Percentiles rank a stretch among this genome's conserved stretches.
Conservation (phyloP, 805 yeast species). For the Scheffersomyces ergatensis region DNA sequence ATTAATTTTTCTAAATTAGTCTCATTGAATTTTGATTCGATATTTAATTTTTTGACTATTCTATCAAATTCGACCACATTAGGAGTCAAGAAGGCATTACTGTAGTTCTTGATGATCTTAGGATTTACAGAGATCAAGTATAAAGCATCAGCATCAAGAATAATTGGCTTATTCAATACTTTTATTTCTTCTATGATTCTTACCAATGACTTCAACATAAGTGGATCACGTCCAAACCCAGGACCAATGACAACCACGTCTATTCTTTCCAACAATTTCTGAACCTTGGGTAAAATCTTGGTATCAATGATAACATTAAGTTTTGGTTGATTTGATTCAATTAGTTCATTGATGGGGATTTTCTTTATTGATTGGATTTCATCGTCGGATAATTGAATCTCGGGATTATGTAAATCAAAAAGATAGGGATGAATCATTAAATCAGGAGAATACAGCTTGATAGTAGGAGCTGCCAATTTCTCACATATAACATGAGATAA, state of each 20-base stretch:
- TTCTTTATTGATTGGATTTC: conserved; percentile 13
- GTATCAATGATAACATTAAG: conserved; percentile 34
- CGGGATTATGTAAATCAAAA: conserved; percentile 43
- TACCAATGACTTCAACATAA: conserved; percentile 62
- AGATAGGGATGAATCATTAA: conserved; percentile 95
- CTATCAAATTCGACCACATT: conserved; percentile 83
- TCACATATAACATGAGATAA: conserved; percentile 90
- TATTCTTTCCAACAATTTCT: conserved; percentile 55
- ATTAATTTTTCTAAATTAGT: conserved; percentile 14
- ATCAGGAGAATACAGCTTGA: conserved; percentile 87
- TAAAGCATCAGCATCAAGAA: conserved; percentile 89
- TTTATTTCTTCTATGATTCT: conserved; percentile 56
- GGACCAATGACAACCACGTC: conserved; percentile 91
- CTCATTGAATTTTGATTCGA: conserved; percentile 23
- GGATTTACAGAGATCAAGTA: conserved; percentile 62
- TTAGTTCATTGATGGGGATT: conserved; percentile 19
- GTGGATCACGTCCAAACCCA: conserved; percentile 81
- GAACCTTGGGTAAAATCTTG: conserved; percentile 55
- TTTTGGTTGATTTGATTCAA: conserved; percentile 14
- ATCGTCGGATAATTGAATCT: conserved; percentile 17
- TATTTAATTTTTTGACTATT: conserved; percentile 49
- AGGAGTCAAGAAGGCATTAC: conserved; percentile 77
- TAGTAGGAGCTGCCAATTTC: conserved; percentile 68
- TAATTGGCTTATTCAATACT: conserved; percentile 60
- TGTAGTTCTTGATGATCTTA: conserved; percentile 49